phyloP scores from a whole-genome alignment of 2,329 filamentous ascomycete genomes.

The Colletotrichum endophyticum region DNA sequence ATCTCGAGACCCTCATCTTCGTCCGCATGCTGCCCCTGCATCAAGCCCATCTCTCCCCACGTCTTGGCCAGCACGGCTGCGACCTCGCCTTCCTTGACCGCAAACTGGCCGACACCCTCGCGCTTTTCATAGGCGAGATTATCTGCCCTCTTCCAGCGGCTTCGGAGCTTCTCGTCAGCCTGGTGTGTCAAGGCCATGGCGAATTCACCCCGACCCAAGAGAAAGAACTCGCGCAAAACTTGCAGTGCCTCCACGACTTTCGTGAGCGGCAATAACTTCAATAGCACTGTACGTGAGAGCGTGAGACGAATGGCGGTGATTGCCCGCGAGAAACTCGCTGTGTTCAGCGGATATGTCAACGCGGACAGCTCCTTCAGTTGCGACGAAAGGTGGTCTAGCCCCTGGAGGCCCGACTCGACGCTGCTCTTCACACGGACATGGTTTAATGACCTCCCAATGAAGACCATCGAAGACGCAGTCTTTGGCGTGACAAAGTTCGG shows the following conservation, averaged over 20 bases:
- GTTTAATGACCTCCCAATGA: conserved; percentile 88
- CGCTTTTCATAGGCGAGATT: conserved; percentile 62
- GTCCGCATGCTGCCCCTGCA: conserved; percentile 72
- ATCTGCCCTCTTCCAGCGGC: conserved; percentile 70
- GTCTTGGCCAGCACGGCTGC: conserved; percentile 76
- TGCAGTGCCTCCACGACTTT: conserved; percentile 79
- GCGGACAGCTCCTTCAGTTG: conserved; percentile 73
- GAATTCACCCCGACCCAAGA: conserved; percentile 90
- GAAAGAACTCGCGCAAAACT: conserved; percentile 83
- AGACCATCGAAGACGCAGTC: conserved; percentile 83
- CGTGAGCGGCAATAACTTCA: conserved; percentile 78
- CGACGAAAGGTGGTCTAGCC: conserved; percentile 66
- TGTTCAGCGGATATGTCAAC: conserved; percentile 76
- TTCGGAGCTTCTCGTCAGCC: conserved; percentile 80
- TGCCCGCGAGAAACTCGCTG: conserved; percentile 71
- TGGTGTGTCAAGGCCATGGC: conserved; percentile 85
- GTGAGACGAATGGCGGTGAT: conserved; percentile 80
- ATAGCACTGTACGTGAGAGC: conserved; percentile 82
- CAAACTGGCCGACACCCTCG: conserved; percentile 64
- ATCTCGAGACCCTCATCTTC: conserved; percentile 86
- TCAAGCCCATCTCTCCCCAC: conserved; percentile 79
- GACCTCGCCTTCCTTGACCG: conserved; percentile 88
- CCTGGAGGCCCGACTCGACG: conserved; percentile 48
- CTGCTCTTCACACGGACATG: conserved; percentile 71
- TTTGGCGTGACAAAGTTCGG: conserved; percentile 79